Percentiles rank a stretch among this genome's conserved stretches.
Evolutionary conservation across 768 basidiomycete species (phyloP).

Genomic region (Lactarius akahatsu): DNA sequence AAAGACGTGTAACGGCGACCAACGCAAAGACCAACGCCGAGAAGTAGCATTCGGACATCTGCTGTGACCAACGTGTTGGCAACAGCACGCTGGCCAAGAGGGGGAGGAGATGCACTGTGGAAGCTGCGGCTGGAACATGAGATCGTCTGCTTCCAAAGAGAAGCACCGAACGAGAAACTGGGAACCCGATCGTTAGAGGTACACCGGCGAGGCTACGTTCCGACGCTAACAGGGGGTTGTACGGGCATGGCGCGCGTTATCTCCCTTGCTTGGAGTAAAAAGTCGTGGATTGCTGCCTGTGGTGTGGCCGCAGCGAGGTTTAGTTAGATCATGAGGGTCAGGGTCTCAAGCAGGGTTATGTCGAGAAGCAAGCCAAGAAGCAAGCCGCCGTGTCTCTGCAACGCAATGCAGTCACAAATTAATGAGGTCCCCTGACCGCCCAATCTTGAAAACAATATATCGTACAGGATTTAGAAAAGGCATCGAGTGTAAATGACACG

Average conservation of each 20-base stretch:
- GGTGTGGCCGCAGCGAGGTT: constrained; percentile 8
- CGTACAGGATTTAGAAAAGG: neutral
- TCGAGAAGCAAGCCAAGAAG: neutral
- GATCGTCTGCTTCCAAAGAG: neutral
- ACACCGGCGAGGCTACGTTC: neutral
- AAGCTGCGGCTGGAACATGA: neutral
- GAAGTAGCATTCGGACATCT: neutral
- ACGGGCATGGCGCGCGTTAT: neutral
- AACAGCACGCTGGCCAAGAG: neutral
- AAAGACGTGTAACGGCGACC: too few species aligned
- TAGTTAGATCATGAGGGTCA: too few species aligned
- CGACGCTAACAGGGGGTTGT: neutral
- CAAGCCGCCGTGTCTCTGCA: neutral
- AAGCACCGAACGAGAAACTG: neutral
- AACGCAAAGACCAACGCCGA: too few species aligned
- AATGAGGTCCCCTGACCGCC: neutral
- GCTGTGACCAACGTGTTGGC: neutral
- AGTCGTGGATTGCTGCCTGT: neutral
- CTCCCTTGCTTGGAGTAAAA: neutral
- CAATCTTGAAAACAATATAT: neutral
- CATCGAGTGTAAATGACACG: neutral
- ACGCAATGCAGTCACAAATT: neutral
- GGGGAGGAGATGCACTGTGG: neutral
- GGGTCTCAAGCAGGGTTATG: neutral
- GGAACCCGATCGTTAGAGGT: neutral